Evolutionary conservation across 768 basidiomycete genomes (phyloP).

Genomic region (Erythrobasidium yunnanense): DNA sequence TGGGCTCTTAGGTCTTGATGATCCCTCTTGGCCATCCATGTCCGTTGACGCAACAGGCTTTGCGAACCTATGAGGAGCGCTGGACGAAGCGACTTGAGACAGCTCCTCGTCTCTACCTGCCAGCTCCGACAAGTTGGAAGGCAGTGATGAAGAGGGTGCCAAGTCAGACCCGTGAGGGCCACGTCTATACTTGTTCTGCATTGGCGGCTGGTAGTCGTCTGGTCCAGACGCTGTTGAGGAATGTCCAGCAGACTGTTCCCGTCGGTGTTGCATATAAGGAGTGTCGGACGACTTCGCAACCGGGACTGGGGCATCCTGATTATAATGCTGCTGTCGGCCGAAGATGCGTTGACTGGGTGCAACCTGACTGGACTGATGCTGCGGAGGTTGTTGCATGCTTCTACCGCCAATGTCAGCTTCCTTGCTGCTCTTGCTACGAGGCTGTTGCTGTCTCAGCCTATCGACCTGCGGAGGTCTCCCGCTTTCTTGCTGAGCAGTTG

Average conservation of each 20-base stretch:
- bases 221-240: constrained; percentile 25
- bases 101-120: constrained; percentile 11
- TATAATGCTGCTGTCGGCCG: constrained; percentile 37
- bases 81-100: background rate
- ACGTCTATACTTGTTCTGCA: constrained; percentile 5
- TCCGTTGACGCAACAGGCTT: background rate
- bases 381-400: constrained; percentile 50
- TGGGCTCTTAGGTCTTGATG: constrained; percentile 6
- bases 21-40: background rate
- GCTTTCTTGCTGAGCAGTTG: background rate
- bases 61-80: constrained; percentile 2
- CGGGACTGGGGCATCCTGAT: background rate
- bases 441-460: constrained; percentile 45
- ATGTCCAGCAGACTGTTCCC: constrained; percentile 27
- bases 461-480: constrained; percentile 6
- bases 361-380: no score
- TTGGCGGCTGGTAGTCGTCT: constrained; percentile 26
- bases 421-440: constrained; percentile 13
- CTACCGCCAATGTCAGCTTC: constrained; percentile 53
- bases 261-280: constrained; percentile 2
- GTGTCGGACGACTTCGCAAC: background rate
- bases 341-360: constrained; percentile 59
- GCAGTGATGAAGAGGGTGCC: constrained; percentile 56
- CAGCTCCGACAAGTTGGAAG: constrained; percentile 45
- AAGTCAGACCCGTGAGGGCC: constrained; percentile 34